phyloP scores from a whole-genome alignment of 2,329 filamentous ascomycete genomes.

The Fusarium sterilihyphosum region DNA sequence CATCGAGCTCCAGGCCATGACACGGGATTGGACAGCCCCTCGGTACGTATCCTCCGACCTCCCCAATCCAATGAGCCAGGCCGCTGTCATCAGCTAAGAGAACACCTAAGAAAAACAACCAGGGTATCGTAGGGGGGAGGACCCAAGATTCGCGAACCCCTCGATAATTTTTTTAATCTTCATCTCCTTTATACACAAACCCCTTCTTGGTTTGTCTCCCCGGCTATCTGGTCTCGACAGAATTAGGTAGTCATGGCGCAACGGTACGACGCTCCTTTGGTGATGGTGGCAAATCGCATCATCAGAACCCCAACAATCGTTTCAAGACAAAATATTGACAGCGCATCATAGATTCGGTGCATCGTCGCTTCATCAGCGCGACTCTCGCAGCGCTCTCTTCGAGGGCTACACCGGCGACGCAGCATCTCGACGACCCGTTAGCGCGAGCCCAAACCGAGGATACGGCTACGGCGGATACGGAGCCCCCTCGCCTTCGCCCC shows the following conservation, averaged over 20 bases:
- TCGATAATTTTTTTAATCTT: constrained; percentile 13
- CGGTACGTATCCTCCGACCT: constrained; percentile 21
- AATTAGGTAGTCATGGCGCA: constrained; percentile 46
- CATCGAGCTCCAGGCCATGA: constrained; percentile 10
- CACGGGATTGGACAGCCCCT: constrained; percentile 34
- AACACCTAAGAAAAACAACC: constrained; percentile 41
- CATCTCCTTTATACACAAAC: neutral
- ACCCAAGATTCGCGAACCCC: constrained; percentile 35
- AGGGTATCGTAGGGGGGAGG: constrained; percentile 38
- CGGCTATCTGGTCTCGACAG: neutral
- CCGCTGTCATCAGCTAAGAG: constrained; percentile 31
- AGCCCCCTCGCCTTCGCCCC: constrained; percentile 32
- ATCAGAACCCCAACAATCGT: constrained; percentile 7
- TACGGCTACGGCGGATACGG: constrained; percentile 60
- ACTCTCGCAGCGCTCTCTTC: constrained; percentile 78
- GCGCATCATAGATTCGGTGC: constrained; percentile 66
- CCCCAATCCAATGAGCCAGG: constrained; percentile 23
- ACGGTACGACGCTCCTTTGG: constrained; percentile 42
- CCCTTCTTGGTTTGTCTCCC: neutral
- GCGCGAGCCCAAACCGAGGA: constrained; percentile 56
- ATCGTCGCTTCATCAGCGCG: constrained; percentile 77
- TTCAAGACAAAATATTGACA: constrained; percentile 13
- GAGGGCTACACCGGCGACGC: constrained; percentile 71
- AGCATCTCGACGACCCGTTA: constrained; percentile 53
- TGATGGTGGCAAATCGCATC: constrained; percentile 13